These are phyloP conservation scores for Serendipita sp. DNA, from an alignment of 768 basidiomycete genomes.

Conservation along the genomic window DNA sequence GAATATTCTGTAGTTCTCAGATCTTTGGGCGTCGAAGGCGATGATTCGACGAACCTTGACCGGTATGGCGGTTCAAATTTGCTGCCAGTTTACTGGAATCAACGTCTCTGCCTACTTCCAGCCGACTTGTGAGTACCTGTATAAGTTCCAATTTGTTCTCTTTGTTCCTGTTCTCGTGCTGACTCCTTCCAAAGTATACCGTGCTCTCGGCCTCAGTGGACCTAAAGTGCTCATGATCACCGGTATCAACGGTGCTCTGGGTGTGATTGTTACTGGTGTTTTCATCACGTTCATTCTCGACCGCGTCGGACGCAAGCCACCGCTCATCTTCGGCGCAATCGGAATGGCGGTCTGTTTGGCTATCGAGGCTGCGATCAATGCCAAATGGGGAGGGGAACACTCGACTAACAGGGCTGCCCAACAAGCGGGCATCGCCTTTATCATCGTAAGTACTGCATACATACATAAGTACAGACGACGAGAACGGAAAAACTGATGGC, in stretches of 20 bases:
- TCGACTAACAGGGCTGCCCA: constrained; percentile 18
- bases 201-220: constrained; percentile 33
- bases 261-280: constrained; percentile 21
- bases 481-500: too few relatives aligned
- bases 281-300: constrained; percentile 48
- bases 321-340: constrained; percentile 40
- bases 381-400: constrained; percentile 17
- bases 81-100: constrained; percentile 52
- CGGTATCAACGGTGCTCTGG: constrained; percentile 44
- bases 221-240: constrained; percentile 38
- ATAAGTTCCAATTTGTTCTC: too few relatives aligned
- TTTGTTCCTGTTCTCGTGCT: too few relatives aligned
- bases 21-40: constrained; percentile 38
- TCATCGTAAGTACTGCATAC: constrained; percentile 29
- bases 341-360: constrained; percentile 39
- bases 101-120: constrained; percentile 20
- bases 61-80: constrained; percentile 42
- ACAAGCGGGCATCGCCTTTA: constrained; percentile 45
- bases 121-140: constrained; percentile 2
- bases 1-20: constrained; percentile 22
- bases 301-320: constrained; percentile 44
- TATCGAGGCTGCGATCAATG: constrained; percentile 36
- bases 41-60: constrained; percentile 41
- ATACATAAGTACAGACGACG: constrained; percentile 15
- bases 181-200: constrained; percentile 34